Evolutionary conservation across 2,329 filamentous ascomycete species (phyloP), one percentile per base, ranked within the genome.

Genomic region (Claviceps cyperi): DNA sequence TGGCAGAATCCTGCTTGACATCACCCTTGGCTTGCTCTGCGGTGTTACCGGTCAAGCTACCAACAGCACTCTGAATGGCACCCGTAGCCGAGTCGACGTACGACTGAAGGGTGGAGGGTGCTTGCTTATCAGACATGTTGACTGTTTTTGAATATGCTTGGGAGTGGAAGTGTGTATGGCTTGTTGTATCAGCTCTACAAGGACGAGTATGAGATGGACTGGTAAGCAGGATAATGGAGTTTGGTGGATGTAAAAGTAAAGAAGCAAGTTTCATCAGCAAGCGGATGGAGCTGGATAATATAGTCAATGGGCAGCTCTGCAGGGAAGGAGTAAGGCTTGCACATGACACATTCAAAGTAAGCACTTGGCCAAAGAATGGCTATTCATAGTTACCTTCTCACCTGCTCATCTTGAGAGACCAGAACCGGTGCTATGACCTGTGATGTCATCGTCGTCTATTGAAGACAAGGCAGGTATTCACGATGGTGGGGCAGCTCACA

Each of bases 51-150:
- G 85, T 90, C 50, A 94, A 53, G 54, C 72, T 76, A 55, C 87
- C 86, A 47, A 92, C 59, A 47, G 75, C 80, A 54, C 76, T 83
- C 69, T 94, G 87, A 48, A 82, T 77, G 50, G 81, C 73, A 57
- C 86, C 86, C 38, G 80, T 75, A 60, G 84, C 85, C 14, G 77
- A 77, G 75, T 90, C 83, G 58, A 86, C 63, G 69, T 82, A 83
- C 51, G 86, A 84, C 74, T 91, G 78, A 62, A 90, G 75, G 55
- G 89, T 92, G 55, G 87, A 94, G 57, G 83, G 57, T 47, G 56
- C 50, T 40, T 50, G 51, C 51, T 62, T 59, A 55, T 63, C 61
- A 55, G 60, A 55, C 61, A 66, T 62, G 39, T 37, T 51, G 47
- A 17, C 15, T 44, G 17, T 15, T 17, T 39, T 19, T 15, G 15